Evolutionary conservation across 2,329 filamentous ascomycete genomes (phyloP).

Genomic region (Pseudovirgaria hyperparasitica): DNA sequence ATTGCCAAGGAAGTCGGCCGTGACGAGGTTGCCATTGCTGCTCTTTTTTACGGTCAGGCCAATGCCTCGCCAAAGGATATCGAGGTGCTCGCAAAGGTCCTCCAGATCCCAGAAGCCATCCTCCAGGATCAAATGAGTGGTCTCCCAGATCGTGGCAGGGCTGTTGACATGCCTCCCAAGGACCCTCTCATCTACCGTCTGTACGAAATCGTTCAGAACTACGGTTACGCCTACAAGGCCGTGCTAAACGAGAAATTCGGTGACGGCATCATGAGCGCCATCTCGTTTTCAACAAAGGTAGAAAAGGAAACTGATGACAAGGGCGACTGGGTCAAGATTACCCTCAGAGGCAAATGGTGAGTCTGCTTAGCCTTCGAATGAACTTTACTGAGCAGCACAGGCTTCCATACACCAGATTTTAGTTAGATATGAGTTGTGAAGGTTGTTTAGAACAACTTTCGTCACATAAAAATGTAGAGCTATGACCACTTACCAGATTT

Average conservation of each 20-base stretch:
- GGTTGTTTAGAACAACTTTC: too few relatives aligned
- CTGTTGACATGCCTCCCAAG: slow-evolving; percentile 69
- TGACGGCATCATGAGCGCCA: slow-evolving; percentile 89
- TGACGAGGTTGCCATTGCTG: slow-evolving; percentile 72
- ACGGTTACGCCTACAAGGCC: slow-evolving; percentile 92
- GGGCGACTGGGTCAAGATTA: slow-evolving; percentile 79
- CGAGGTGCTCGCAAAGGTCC: slow-evolving; percentile 50
- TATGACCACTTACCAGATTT: too few relatives aligned
- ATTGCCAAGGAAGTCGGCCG: slow-evolving; percentile 64
- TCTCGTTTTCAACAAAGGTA: slow-evolving; percentile 78
- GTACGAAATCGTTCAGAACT: slow-evolving; percentile 94
- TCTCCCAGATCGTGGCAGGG: slow-evolving; percentile 69
- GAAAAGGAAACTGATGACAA: slow-evolving; percentile 86
- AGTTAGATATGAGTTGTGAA: too few relatives aligned
- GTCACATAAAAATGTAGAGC: too few relatives aligned
- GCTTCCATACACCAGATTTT: slow-evolving; percentile 38
- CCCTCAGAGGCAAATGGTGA: slow-evolving; percentile 71
- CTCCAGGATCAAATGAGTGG: slow-evolving; percentile 53
- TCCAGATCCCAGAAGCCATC: slow-evolving; percentile 44
- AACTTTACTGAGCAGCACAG: slow-evolving; percentile 14
- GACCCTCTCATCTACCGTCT: slow-evolving; percentile 83
- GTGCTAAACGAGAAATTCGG: slow-evolving; percentile 81
- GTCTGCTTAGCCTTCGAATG: slow-evolving; percentile 12
- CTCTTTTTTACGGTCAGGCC: slow-evolving; percentile 82
- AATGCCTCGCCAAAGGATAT: slow-evolving; percentile 59